Evolutionary conservation across 2,329 filamentous ascomycete species (phyloP).

Genomic region (Corynespora cassiicola): DNA sequence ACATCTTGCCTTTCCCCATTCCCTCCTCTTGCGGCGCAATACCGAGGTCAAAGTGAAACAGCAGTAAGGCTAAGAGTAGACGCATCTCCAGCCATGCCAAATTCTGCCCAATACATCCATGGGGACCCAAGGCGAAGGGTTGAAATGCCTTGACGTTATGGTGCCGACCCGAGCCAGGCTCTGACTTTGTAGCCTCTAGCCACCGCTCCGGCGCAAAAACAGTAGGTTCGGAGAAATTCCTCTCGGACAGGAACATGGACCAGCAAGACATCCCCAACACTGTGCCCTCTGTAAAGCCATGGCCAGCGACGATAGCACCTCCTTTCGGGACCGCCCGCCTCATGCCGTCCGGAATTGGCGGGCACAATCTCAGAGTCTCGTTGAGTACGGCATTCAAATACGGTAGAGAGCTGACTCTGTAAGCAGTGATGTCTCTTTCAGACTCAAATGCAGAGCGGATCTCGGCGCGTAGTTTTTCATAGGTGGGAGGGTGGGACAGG

Average conservation of each 20-base stretch:
- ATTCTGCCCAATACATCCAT: slow-evolving; percentile 11
- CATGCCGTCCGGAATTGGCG: slow-evolving; percentile 13
- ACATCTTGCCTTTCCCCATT: no score
- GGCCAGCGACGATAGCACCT: slow-evolving; percentile 34
- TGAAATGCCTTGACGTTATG: slow-evolving; percentile 8
- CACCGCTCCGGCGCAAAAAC: slow-evolving; percentile 8
- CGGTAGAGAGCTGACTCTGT: slow-evolving; percentile 4
- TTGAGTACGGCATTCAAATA: slow-evolving; percentile 6
- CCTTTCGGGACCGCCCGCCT: slow-evolving; percentile 24
- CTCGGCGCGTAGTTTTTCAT: slow-evolving; percentile 14
- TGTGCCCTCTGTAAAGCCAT: neutral
- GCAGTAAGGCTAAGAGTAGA: slow-evolving; percentile 11
- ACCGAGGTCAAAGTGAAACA: slow-evolving; percentile 13
- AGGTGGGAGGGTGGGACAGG: slow-evolving; percentile 12
- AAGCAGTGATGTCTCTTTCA: slow-evolving; percentile 12
- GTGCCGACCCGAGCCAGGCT: slow-evolving; percentile 4
- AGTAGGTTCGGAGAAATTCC: slow-evolving; percentile 4
- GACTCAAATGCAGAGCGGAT: slow-evolving; percentile 13
- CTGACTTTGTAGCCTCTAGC: no score
- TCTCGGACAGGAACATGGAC: slow-evolving; percentile 6
- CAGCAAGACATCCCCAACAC: slow-evolving; percentile 6
- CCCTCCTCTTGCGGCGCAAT: neutral
- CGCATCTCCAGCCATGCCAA: slow-evolving; percentile 15
- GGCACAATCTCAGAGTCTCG: slow-evolving; percentile 12
- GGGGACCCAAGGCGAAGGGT: slow-evolving; percentile 12